phyloP scores from a whole-genome alignment of 2,329 filamentous ascomycete genomes.

The Polychaeton citri region DNA sequence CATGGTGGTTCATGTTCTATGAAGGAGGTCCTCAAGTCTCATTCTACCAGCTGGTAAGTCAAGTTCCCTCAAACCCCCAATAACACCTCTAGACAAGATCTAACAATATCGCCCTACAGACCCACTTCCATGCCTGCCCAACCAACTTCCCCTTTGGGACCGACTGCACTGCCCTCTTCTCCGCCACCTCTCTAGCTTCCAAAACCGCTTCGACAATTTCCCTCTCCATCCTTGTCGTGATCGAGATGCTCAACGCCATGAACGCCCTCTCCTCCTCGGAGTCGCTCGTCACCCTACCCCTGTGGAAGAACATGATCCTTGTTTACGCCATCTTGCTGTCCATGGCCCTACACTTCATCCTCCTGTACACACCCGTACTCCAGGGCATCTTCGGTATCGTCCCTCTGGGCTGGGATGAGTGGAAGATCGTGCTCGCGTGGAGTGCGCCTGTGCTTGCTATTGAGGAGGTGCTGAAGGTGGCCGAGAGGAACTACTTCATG shows the following conservation, averaged over 20 bases:
- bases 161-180: constrained; percentile 30
- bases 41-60: constrained; percentile 64
- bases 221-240: constrained; percentile 80
- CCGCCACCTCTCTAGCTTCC: constrained; percentile 34
- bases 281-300: constrained; percentile 76
- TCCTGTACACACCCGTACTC: constrained; percentile 82
- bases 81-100: background rate
- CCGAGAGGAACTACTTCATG: constrained; percentile 42
- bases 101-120: constrained; percentile 23
- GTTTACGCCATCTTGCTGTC: constrained; percentile 87
- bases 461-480: constrained; percentile 69
- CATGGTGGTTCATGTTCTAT: constrained; percentile 99
- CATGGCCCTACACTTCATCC: constrained; percentile 88
- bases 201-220: constrained; percentile 89
- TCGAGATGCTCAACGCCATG: constrained; percentile 99
- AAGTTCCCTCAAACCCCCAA: background rate
- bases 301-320: constrained; percentile 99
- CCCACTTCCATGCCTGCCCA: constrained; percentile 89
- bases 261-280: constrained; percentile 94
- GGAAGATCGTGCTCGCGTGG: constrained; percentile 80
- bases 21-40: constrained; percentile 76
- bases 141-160: constrained; percentile 75
- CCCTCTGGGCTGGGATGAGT: constrained; percentile 73
- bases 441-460: constrained; percentile 90
- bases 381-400: constrained; percentile 84